phyloP scores from a whole-genome alignment of 2,329 filamentous ascomycete genomes.

The Malbranchea zuffiana region DNA sequence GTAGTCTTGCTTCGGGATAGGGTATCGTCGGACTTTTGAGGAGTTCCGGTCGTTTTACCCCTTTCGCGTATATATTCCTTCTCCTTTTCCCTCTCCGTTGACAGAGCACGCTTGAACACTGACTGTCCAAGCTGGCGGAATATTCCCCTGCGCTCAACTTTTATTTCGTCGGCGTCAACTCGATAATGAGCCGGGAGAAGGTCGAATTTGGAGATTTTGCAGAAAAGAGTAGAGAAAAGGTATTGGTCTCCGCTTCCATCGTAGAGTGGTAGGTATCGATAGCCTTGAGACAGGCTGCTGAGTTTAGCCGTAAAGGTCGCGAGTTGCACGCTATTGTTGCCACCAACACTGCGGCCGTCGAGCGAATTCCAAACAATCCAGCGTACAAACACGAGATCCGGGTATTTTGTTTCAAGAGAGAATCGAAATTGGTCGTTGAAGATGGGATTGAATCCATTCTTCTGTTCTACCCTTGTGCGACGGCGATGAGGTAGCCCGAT shows the following conservation, averaged over 20 bases:
- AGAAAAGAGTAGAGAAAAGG: conserved; percentile 89
- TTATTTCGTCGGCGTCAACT: conserved; percentile 29
- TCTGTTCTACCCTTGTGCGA: conserved; percentile 67
- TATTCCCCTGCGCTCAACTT: conserved; percentile 32
- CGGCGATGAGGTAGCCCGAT: conserved; percentile 63
- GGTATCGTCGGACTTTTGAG: conserved; percentile 1
- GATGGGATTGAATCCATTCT: conserved; percentile 87
- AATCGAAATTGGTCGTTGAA: conserved; percentile 74
- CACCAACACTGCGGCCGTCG: conserved; percentile 60
- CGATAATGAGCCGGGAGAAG: conserved; percentile 33
- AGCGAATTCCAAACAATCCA: conserved; percentile 83
- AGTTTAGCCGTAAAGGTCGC: conserved; percentile 92
- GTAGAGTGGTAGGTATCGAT: conserved; percentile 80
- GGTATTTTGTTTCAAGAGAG: conserved; percentile 82
- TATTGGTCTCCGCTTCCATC: conserved; percentile 86
- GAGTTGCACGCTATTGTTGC: conserved; percentile 52
- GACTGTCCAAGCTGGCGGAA: conserved; percentile 35
- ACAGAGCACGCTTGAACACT: conserved; percentile 35
- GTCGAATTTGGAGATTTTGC: conserved; percentile 61
- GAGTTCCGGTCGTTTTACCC: not conserved
- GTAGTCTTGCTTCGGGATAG: conserved; percentile 6
- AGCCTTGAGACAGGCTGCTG: conserved; percentile 77
- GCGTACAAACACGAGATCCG: conserved; percentile 83
- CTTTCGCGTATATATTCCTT: conserved; percentile 10
- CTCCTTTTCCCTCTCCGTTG: conserved; percentile 29